phyloP scores from a whole-genome alignment of 2,329 filamentous ascomycete genomes.

The Exserohilum turcica region DNA sequence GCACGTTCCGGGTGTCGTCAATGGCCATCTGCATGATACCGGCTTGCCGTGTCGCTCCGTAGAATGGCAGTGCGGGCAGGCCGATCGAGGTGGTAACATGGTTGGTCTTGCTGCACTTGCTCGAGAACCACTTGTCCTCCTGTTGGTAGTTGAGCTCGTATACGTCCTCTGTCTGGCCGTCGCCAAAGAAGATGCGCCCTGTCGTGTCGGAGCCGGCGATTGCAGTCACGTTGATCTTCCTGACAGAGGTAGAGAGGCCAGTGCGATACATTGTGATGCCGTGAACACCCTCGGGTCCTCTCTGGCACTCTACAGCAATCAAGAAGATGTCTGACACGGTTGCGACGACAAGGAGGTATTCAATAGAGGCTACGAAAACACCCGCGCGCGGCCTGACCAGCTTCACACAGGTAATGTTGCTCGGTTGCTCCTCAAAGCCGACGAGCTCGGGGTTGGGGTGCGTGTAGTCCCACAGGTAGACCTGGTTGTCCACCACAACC shows the following conservation, averaged over 20 bases:
- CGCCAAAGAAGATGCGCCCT: slow-evolving; percentile 92
- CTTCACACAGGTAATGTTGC: slow-evolving; percentile 89
- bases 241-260: slow-evolving; percentile 77
- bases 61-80: slow-evolving; percentile 54
- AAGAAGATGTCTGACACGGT: slow-evolving; percentile 84
- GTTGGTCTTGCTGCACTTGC: slow-evolving; percentile 83
- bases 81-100: slow-evolving; percentile 77
- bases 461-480: slow-evolving; percentile 98
- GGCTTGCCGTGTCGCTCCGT: slow-evolving; percentile 54
- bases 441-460: slow-evolving; percentile 88
- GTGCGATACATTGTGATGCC: slow-evolving; percentile 84
- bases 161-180: slow-evolving; percentile 79
- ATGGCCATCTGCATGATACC: slow-evolving; percentile 78
- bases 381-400: slow-evolving; percentile 82
- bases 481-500: slow-evolving; percentile 91
- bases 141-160: slow-evolving; percentile 96
- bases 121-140: slow-evolving; percentile 95
- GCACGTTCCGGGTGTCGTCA: slow-evolving; percentile 83
- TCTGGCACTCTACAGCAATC: slow-evolving; percentile 76
- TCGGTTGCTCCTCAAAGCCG: slow-evolving; percentile 85
- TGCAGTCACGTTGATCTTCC: slow-evolving; percentile 75
- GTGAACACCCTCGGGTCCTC: slow-evolving; percentile 69
- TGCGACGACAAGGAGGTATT: slow-evolving; percentile 85
- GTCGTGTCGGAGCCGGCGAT: slow-evolving; percentile 78
- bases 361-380: slow-evolving; percentile 86